These are phyloP conservation scores for Isochrysis galbana DNA, from an alignment of 78 protist species.

Conservation along the genomic window DNA sequence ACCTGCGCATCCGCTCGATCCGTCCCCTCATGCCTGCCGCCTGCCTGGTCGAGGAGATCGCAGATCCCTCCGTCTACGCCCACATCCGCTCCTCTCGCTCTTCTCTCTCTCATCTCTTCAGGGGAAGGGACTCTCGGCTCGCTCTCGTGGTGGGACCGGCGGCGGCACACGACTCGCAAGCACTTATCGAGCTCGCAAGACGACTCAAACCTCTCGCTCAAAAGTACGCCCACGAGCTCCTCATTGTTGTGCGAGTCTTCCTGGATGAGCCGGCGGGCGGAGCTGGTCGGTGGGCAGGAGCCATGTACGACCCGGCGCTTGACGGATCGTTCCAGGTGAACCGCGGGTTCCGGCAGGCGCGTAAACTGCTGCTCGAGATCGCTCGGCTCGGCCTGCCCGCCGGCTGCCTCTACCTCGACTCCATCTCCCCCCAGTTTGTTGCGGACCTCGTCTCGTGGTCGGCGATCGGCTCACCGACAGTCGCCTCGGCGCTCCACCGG, in stretches of 20 bases:
- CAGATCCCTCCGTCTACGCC: not conserved
- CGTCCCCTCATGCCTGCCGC: constrained; percentile 11
- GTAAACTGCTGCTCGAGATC: constrained; percentile 17
- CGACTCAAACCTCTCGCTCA: not conserved
- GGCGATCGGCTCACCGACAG: not conserved
- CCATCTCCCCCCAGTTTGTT: constrained; percentile 39
- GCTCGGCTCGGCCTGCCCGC: constrained; percentile 35
- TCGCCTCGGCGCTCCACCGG: not conserved
- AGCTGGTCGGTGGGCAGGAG: not conserved
- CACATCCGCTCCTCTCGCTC: not conserved
- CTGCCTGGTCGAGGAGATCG: not conserved
- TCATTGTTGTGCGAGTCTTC: not conserved
- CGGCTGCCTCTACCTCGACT: constrained; percentile 26
- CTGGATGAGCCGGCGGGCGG: not conserved
- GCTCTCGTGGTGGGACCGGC: constrained; percentile 10
- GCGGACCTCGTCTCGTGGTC: constrained; percentile 45
- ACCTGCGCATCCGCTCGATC: constrained; percentile 3
- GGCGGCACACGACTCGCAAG: not conserved
- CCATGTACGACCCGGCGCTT: constrained; percentile 38
- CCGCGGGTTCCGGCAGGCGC: constrained; percentile 23
- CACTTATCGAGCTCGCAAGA: not conserved
- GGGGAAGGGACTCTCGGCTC: constrained; percentile 4
- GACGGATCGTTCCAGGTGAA: constrained; percentile 27
- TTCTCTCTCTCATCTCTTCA: not conserved
- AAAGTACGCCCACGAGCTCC: not conserved